Evolutionary conservation across 495 filamentous ascomycete species (phyloP).

Genomic region (Aspergillus homomorphus): DNA sequence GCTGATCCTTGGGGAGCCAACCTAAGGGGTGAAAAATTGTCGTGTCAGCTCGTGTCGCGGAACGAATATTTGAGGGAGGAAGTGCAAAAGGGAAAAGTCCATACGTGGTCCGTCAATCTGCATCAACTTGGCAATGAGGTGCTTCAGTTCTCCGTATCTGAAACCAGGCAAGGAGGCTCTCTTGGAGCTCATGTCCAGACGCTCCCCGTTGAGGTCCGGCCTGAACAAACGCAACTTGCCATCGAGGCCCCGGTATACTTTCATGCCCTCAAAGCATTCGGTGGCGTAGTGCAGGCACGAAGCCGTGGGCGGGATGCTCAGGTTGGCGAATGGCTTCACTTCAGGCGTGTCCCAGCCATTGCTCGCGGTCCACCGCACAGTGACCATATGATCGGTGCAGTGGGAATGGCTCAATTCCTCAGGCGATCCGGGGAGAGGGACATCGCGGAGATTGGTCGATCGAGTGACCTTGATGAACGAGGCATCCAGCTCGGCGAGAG

Average conservation of each 20-base stretch:
- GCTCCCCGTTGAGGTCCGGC: slow-evolving; percentile 69
- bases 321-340: slow-evolving; percentile 74
- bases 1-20: slow-evolving; percentile 70
- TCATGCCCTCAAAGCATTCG: slow-evolving; percentile 22
- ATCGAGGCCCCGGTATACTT: slow-evolving; percentile 19
- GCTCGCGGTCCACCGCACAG: slow-evolving; percentile 61
- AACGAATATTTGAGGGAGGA: not conserved
- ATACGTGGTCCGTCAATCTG: slow-evolving; percentile 46
- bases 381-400: slow-evolving; percentile 92
- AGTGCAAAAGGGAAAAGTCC: slow-evolving; percentile 13
- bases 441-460: slow-evolving; percentile 62
- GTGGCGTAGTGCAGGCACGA: slow-evolving; percentile 46
- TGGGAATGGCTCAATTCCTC: slow-evolving; percentile 51
- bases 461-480: slow-evolving; percentile 68
- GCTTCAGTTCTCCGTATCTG: slow-evolving; percentile 65
- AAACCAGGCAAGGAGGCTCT: slow-evolving; percentile 79
- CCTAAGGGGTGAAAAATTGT: slow-evolving; percentile 28
- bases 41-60: slow-evolving; percentile 8
- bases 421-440: slow-evolving; percentile 59
- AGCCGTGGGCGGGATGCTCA: slow-evolving; percentile 79
- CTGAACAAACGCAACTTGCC: slow-evolving; percentile 73
- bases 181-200: slow-evolving; percentile 66
- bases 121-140: slow-evolving; percentile 66
- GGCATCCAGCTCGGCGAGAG: slow-evolving; percentile 58
- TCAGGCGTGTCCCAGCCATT: slow-evolving; percentile 76